Base-by-base conservation (phyloP, 2,329 filamentous ascomycete species). In the Alternaria gansuensis region DNA sequence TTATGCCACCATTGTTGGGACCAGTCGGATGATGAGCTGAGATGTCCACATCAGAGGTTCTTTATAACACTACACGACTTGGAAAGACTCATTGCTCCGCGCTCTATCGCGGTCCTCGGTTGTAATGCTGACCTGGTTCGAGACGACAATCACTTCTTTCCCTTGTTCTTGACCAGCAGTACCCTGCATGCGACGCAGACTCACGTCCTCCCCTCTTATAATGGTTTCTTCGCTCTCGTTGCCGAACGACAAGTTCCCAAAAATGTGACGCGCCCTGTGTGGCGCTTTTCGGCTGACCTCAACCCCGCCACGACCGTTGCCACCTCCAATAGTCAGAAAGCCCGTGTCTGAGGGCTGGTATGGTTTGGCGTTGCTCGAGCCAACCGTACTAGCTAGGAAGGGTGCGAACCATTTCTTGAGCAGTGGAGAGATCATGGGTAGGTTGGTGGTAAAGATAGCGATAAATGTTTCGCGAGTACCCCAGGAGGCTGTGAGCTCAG, bases 391-490 rank as follows among this genome's bases (percentile, higher is more conserved):
- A 4, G 39, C 21, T 3, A 52, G 29, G 3, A 43, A 44, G 0
- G 50, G 17, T 1, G 39, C 4, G 6, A 43, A 29, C 37, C 28
- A 52, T 8, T 23, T 43, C n/a, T 21, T 52, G 3, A 52, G 39
- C 23, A 52, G 5, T 6, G 50, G 50, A 8, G 36, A 52, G 3
- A 52, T 52, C 50, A 52, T 52, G 0, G 37, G 37, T 0, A 78
- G 59, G 56, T 82, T 82, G 46, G 76, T 76, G 36, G 81, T 79
- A 17, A 81, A 60, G 26, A 82, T 78, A 4, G 80, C 80, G 48
- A 81, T 75, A 46, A 82, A 82, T 24, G 80, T 80, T 60, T 82
- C 80, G 45, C 80, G 77, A 8, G 77, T 79, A 41, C 79, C 79
- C 80, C 80, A 82, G 66, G 73, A 77, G 52, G 79, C 79, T 13